Evolutionary conservation across 2,329 filamentous ascomycete species (phyloP), one percentile per base, ranked within the genome.

Genomic region (Cladophialophora chaetospira): DNA sequence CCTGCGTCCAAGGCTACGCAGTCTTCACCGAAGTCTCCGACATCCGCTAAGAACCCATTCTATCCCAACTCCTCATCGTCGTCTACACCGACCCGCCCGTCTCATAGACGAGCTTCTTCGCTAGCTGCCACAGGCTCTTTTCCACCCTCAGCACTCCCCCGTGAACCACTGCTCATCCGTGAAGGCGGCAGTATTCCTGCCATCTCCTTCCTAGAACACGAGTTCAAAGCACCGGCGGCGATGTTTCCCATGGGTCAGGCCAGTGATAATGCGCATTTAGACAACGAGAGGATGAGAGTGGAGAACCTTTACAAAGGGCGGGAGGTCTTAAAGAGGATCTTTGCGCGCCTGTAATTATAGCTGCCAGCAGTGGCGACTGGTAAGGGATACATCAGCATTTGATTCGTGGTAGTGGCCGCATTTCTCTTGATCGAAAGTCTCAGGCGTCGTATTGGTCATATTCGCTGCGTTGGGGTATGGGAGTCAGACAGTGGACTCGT

Each of bases 121-220:
- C 68, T 76, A 17, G 69, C 70, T 9, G 66, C 68, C 33, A 49
- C 57, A 4, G 64, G 64, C 15, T 64, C 58, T 10, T 66, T 64
- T 51, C 63, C 64, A 5, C 21, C 54, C 3, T 46, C 53, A 4
- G 63, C 58, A 15, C 50, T 60, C 1, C 64, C 64, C 3, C 59
- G 61, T 17, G 61, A 64, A 38, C 65, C 64, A 9, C 57, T 99
- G 3, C 97, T 96, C 70, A 99, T 99, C 65, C 84, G 94, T 8
- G 94, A 99, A 73, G 94, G 94, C 10, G 94, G 94, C 4, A 95
- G 89, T 0, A 99, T 99, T 65, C 94, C 94, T 0, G 90, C 90
- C 0, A 97, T 97, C 55, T 80, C 94, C 4, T 97, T 97, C 69
- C 51, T 70, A n/a, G 66, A 66, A 55, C 42, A 61, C 35, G 64